These are phyloP conservation scores for Phytophthora sp. DNA, from an alignment of 352 stramenopile species.

Conservation along the genomic window DNA sequence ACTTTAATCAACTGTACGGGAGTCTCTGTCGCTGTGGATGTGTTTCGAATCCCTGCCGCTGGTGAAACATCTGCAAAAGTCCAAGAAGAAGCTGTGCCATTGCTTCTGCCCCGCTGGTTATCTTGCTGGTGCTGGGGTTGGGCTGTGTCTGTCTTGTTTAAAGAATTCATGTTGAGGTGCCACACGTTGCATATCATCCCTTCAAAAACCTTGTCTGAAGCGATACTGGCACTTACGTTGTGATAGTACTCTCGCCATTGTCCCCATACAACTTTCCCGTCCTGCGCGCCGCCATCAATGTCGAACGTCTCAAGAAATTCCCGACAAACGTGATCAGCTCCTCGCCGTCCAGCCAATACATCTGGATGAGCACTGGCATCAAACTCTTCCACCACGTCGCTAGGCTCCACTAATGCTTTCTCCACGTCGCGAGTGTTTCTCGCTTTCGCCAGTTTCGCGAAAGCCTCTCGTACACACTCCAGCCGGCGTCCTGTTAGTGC, in stretches of 20 bases:
- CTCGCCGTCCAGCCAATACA: conserved; percentile 74
- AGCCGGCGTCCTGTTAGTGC: conserved; percentile 74
- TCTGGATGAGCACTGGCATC: conserved; percentile 87
- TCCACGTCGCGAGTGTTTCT: conserved; percentile 23
- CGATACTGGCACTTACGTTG: conserved; percentile 89
- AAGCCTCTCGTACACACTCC: conserved; percentile 80
- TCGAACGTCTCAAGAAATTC: conserved; percentile 91
- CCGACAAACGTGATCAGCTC: conserved; percentile 65
- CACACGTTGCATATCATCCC: conserved; percentile 91
- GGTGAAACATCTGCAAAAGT: conserved; percentile 3
- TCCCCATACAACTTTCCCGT: conserved; percentile 72
- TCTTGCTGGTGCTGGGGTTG: conserved; percentile 25
- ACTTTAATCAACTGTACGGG: conserved; percentile 20
- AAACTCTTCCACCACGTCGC: conserved; percentile 83
- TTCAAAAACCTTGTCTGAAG: conserved; percentile 92
- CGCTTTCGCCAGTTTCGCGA: conserved; percentile 83
- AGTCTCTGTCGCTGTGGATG: background rate
- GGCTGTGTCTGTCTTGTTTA: too few relatives aligned
- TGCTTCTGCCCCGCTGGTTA: conserved; percentile 19
- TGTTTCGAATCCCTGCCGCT: conserved; percentile 13
- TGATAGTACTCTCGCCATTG: conserved; percentile 90
- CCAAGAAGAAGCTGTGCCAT: conserved; percentile 2
- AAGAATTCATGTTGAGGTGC: conserved; percentile 49
- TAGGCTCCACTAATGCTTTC: conserved; percentile 76
- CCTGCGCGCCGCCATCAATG: conserved; percentile 60